Conservation (phyloP, 495 filamentous ascomycete species). For the Cairneyella variabilis region DNA sequence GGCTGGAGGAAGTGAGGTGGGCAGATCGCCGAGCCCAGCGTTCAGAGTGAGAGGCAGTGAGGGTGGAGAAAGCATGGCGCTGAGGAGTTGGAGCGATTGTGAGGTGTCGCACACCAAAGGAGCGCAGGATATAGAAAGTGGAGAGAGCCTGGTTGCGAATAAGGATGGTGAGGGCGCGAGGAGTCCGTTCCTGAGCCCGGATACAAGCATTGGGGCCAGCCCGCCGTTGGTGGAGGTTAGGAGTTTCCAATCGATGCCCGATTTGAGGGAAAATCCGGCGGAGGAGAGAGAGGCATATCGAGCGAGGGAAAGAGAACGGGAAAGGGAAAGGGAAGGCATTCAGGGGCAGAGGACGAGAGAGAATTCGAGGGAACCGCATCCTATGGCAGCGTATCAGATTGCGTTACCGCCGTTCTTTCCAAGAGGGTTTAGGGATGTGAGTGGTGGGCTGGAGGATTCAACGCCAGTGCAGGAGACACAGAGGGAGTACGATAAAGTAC, state of each 20-base stretch:
- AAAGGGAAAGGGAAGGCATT: background rate
- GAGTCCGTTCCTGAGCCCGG: background rate
- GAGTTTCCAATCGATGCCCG: background rate
- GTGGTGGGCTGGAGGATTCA: background rate
- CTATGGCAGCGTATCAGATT: slow-evolving; percentile 1
- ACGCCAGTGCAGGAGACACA: background rate
- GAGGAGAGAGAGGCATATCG: background rate
- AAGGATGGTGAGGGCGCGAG: background rate
- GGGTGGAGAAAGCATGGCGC: background rate
- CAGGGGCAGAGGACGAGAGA: background rate
- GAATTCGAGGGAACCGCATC: background rate
- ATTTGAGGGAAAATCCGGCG: no score
- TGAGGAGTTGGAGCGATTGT: background rate
- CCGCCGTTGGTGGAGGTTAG: background rate
- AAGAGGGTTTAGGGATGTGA: slow-evolving; percentile 2
- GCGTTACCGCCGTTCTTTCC: slow-evolving; percentile 4
- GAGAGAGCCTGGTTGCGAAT: background rate
- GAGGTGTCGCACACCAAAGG: no score
- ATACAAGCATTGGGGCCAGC: no score
- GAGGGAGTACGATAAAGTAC: background rate
- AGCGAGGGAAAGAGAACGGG: background rate
- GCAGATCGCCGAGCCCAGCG: background rate
- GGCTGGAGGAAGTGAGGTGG: background rate
- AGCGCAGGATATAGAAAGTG: background rate
- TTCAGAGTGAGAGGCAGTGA: no score